A percentile compares a stretch with the other conserved stretches of the same genome.
phyloP scores from a whole-genome alignment of 192 early-diverging fungal genomes.

The Spinellus fusiger region DNA sequence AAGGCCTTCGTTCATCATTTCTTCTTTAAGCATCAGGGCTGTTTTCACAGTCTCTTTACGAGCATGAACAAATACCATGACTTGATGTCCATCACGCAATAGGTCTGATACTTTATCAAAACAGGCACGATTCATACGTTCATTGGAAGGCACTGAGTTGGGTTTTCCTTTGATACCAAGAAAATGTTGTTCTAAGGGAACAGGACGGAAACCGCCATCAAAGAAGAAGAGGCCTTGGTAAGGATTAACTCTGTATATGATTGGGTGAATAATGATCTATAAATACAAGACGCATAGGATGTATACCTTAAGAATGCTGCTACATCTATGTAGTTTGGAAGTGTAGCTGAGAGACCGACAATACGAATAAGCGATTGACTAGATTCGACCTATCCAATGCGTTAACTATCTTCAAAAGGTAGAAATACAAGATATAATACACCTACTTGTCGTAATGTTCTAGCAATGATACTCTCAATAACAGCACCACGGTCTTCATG shows the following conservation, averaged over 20 bases:
- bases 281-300: background rate
- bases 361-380: slow-evolving; percentile 94
- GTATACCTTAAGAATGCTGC: slow-evolving; percentile 75
- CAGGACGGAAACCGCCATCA: slow-evolving; percentile 90
- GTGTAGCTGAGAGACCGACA: slow-evolving; percentile 93
- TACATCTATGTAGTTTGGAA: slow-evolving; percentile 98
- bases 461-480: slow-evolving; percentile 91
- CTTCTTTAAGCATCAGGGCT: slow-evolving; percentile 80
- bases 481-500: slow-evolving; percentile 97
- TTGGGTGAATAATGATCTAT: background rate
- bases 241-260: slow-evolving; percentile 70
- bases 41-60: slow-evolving; percentile 98
- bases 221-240: slow-evolving; percentile 95
- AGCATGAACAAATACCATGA: slow-evolving; percentile 99
- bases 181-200: slow-evolving; percentile 95
- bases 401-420: background rate
- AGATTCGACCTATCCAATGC: slow-evolving; percentile 51
- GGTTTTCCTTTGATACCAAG: slow-evolving; percentile 87
- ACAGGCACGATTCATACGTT: slow-evolving; percentile 75
- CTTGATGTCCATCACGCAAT: slow-evolving; percentile 84
- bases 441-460: slow-evolving; percentile 79
- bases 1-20: slow-evolving; percentile 80
- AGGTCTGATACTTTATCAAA: slow-evolving; percentile 76
- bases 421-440: background rate
- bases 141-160: slow-evolving; percentile 53